Evolutionary conservation across 179 eudicot species (phyloP), one percentile per base, ranked within the genome.

Genomic region (Drosera spatulata): DNA sequence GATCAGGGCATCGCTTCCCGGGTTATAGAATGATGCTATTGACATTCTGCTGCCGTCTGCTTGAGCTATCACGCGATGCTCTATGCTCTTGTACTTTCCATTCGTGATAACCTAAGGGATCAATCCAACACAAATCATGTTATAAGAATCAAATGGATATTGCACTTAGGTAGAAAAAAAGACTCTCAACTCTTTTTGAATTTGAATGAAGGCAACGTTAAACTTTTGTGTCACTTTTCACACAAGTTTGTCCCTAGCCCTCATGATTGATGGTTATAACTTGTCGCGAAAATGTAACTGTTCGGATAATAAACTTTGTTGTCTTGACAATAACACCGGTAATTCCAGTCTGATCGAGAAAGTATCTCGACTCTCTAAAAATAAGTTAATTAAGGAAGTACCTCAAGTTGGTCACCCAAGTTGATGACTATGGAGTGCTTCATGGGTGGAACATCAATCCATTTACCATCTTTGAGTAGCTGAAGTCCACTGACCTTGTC

Each of bases 331-430:
- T 22, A 22, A 22, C 33, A 22, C 33, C 33, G 33, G 33, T 22
- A 22, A 22, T 22, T 22, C 33, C 33, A 22, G 33, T 22, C 33
- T 22, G 33, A 22, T 22, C 33, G 33, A 22, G 33, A 22, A 22
- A 44, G 14, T n/a, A 22, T 13, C 7, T 12, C 33, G 14, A 53
- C 56, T 53, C 1, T 53, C 8, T 56, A 8, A 4, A 4, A 4
- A 4, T 6, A 12, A n/a, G 55, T 8, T 1, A 39, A 5, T 48
- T 44, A 13, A 11, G 7, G 38, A 7, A 2, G 39, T 64, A 86
- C 95, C 95, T 87, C 95, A 41, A 87, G 79, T 62, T 87, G 95
- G 73, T 85, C 95, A 12, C 95, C 95, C 43, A 85, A 76, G 71
- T 87, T 87, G 75, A 85, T 73, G 15, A 85, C 91, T 57, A 87